Percentiles rank a stretch among this genome's conserved stretches.
phyloP scores from a whole-genome alignment of 352 stramenopile genomes.

The Saprolegnia parasitica region DNA sequence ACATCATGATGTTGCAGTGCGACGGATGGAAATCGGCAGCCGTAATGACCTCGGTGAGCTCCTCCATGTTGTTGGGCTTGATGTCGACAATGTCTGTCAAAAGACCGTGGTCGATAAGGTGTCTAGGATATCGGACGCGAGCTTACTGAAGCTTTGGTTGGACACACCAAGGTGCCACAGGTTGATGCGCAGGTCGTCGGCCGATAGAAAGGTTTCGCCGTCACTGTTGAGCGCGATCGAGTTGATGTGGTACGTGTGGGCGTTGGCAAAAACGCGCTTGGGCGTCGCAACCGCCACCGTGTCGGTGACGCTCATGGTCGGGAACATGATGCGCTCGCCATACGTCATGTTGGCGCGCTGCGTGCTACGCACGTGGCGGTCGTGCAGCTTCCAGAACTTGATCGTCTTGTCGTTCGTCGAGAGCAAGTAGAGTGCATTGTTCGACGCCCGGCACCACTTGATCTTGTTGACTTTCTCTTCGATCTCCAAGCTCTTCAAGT shows the following conservation, averaged over 20 bases:
- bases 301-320: slow-evolving; percentile 10
- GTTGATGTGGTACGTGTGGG: slow-evolving; percentile 97
- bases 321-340: slow-evolving; percentile 15
- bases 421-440: slow-evolving; percentile 90
- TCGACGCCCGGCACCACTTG: slow-evolving; percentile 88
- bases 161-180: slow-evolving; percentile 91
- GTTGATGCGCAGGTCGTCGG: slow-evolving; percentile 95
- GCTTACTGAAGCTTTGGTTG: slow-evolving; percentile 88
- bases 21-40: slow-evolving; percentile 90
- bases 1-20: slow-evolving; percentile 94
- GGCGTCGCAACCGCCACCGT: slow-evolving; percentile 67
- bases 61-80: slow-evolving; percentile 96
- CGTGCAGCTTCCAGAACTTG: slow-evolving; percentile 94
- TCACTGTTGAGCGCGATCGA: slow-evolving; percentile 92
- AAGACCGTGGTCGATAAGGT: slow-evolving; percentile 1
- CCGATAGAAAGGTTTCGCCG: slow-evolving; percentile 93
- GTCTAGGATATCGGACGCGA: neutral
- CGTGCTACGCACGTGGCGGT: slow-evolving; percentile 69
- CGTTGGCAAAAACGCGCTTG: slow-evolving; percentile 89
- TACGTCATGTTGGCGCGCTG: slow-evolving; percentile 51
- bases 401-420: slow-evolving; percentile 98
- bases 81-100: slow-evolving; percentile 92
- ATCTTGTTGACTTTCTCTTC: slow-evolving; percentile 98
- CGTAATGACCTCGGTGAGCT: slow-evolving; percentile 96
- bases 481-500: slow-evolving; percentile 96